Conservation (phyloP, 179 eudicot species). For the Corrigiola litoralis region DNA sequence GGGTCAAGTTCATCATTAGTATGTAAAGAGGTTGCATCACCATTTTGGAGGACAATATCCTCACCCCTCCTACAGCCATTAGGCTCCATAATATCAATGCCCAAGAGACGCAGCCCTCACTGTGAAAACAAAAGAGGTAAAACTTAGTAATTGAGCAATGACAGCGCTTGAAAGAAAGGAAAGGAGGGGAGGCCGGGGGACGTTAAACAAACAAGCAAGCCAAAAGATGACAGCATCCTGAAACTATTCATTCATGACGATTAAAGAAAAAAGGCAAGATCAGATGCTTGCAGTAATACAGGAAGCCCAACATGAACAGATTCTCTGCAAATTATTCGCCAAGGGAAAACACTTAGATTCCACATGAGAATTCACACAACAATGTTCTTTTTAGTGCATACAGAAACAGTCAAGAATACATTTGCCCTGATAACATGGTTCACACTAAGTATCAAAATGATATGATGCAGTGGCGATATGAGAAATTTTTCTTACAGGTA, state of each 20-base stretch:
- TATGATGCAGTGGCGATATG: too few relatives aligned
- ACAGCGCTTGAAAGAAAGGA: not conserved
- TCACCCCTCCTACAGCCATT: constrained; percentile 38
- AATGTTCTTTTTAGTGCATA: too few relatives aligned
- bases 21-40: constrained; percentile 31
- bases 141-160: not conserved
- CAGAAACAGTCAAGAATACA: too few relatives aligned
- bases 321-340: too few relatives aligned
- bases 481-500: too few relatives aligned
- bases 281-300: too few relatives aligned
- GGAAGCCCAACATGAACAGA: too few relatives aligned
- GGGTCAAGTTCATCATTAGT: constrained; percentile 85
- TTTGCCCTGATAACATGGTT: too few relatives aligned
- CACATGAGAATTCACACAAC: too few relatives aligned
- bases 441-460: too few relatives aligned
- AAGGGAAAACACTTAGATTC: too few relatives aligned
- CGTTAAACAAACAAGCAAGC: not conserved
- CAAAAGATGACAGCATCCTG: not conserved
- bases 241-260: not conserved
- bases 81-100: constrained; percentile 42
- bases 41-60: constrained; percentile 41
- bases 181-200: not conserved
- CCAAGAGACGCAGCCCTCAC: constrained; percentile 16
- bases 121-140: not conserved
- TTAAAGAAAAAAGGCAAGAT: too few relatives aligned